phyloP scores from a whole-genome alignment of 331 rosid genomes.

The Dryas integrifolia region DNA sequence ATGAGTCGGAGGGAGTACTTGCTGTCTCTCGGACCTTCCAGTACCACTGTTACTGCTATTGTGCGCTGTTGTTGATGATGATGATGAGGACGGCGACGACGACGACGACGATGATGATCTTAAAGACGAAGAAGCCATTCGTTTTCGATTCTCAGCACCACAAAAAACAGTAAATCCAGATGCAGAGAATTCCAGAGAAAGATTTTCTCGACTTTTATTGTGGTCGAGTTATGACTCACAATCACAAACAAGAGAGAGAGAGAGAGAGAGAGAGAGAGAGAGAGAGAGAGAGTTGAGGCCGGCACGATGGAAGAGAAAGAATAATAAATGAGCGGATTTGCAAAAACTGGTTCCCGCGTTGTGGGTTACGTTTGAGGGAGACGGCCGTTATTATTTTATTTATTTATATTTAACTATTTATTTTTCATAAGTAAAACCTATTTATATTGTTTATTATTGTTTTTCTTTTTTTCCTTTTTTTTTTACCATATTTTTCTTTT shows the following conservation, averaged over 20 bases:
- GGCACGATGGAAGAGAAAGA: conserved; percentile 40
- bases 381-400: conserved; percentile 22
- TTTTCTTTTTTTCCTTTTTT: not conserved
- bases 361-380: conserved; percentile 24
- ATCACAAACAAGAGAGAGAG: not conserved
- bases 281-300: conserved; percentile 32
- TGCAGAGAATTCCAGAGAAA: not conserved
- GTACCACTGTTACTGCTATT: conserved; percentile 1
- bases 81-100: not conserved
- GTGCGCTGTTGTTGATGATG: conserved; percentile 2
- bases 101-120: conserved; percentile 23
- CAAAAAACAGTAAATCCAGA: not conserved
- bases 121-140: conserved; percentile 28
- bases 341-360: conserved; percentile 58
- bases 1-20: conserved; percentile 22
- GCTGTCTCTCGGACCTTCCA: conserved; percentile 38
- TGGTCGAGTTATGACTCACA: not conserved
- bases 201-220: not conserved
- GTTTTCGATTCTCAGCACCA: not conserved
- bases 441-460: not conserved
- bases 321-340: not conserved
- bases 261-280: conserved; percentile 5
- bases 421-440: not conserved
- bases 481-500: not conserved
- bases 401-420: not conserved